phyloP scores from a whole-genome alignment of 179 eudicot genomes.

The Amaranthus tricolor region DNA sequence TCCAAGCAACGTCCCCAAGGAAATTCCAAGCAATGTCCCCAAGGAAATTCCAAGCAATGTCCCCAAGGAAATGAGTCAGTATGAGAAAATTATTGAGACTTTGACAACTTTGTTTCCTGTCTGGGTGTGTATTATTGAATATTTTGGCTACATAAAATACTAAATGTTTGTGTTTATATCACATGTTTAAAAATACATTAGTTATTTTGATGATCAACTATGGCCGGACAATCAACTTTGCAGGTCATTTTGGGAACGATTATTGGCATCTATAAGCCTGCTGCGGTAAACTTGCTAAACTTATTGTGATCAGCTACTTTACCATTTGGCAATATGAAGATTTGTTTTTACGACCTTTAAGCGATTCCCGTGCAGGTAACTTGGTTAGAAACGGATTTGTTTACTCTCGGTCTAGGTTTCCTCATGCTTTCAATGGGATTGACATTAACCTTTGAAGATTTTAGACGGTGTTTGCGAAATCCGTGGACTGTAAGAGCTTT shows the following conservation, averaged over 20 bases:
- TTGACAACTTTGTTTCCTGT: constrained; percentile 95
- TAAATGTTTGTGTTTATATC: neutral
- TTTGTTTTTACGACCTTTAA: neutral
- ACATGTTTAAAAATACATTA: neutral
- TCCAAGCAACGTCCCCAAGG: constrained; percentile 58
- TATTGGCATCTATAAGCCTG: constrained; percentile 90
- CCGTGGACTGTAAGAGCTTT: constrained; percentile 85
- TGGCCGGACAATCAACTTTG: constrained; percentile 21
- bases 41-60: constrained; percentile 60
- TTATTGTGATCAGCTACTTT: constrained; percentile 1
- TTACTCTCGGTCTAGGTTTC: constrained; percentile 93
- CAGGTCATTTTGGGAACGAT: constrained; percentile 90
- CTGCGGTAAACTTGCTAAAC: constrained; percentile 50
- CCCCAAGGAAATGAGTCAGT: constrained; percentile 57
- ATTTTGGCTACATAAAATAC: neutral
- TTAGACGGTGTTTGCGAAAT: constrained; percentile 86
- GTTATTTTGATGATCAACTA: constrained; percentile 3
- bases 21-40: constrained; percentile 48
- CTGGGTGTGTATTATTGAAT: constrained; percentile 59
- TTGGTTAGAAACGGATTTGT: constrained; percentile 92
- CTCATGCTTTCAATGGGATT: constrained; percentile 99
- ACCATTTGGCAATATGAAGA: neutral
- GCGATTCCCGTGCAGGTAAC: constrained; percentile 63
- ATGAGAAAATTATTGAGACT: constrained; percentile 84
- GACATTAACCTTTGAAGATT: constrained; percentile 97